Evolutionary conservation across 106 monocot genomes (phyloP).

Genomic region (Apostasia shenzhenica): DNA sequence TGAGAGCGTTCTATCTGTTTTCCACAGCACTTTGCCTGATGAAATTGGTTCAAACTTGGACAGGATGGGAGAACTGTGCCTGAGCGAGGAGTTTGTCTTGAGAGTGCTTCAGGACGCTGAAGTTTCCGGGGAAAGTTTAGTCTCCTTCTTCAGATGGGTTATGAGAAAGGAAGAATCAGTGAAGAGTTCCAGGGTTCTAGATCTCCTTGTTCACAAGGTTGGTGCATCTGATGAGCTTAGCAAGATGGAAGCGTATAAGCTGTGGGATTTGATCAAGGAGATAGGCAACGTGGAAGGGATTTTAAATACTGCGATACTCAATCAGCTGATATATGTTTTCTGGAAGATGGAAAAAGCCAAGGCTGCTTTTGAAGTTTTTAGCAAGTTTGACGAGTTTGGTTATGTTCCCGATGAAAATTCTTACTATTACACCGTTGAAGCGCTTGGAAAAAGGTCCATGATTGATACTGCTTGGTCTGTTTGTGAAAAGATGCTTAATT

Average conservation of each 20-base stretch:
- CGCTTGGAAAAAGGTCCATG: slow-evolving; percentile 51
- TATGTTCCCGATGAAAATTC: slow-evolving; percentile 44
- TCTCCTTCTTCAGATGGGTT: slow-evolving; percentile 64
- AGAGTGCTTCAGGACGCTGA: slow-evolving; percentile 34
- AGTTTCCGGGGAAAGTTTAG: slow-evolving; percentile 31
- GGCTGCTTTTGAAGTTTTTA: slow-evolving; percentile 66
- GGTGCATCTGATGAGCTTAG: slow-evolving; percentile 14
- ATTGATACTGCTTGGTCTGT: slow-evolving; percentile 46
- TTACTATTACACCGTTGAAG: slow-evolving; percentile 61
- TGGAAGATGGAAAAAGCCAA: slow-evolving; percentile 45
- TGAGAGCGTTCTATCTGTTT: slow-evolving; percentile 27
- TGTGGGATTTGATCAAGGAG: slow-evolving; percentile 87
- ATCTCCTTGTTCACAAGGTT: slow-evolving; percentile 39
- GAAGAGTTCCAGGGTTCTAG: slow-evolving; percentile 17
- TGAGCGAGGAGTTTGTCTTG: slow-evolving; percentile 50
- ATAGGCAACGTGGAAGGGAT: slow-evolving; percentile 46
- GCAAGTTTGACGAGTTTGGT: slow-evolving; percentile 61
- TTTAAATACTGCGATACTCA: slow-evolving; percentile 45
- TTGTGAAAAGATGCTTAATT: slow-evolving; percentile 81
- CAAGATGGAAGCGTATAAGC: slow-evolving; percentile 41
- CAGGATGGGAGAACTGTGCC: slow-evolving; percentile 26
- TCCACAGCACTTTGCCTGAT: slow-evolving; percentile 23
- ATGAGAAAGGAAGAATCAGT: slow-evolving; percentile 15
- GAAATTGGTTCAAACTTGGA: slow-evolving; percentile 29
- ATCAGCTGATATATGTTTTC: slow-evolving; percentile 47